phyloP scores from a whole-genome alignment of 192 early-diverging fungal genomes.

The Coemansia sp. region DNA sequence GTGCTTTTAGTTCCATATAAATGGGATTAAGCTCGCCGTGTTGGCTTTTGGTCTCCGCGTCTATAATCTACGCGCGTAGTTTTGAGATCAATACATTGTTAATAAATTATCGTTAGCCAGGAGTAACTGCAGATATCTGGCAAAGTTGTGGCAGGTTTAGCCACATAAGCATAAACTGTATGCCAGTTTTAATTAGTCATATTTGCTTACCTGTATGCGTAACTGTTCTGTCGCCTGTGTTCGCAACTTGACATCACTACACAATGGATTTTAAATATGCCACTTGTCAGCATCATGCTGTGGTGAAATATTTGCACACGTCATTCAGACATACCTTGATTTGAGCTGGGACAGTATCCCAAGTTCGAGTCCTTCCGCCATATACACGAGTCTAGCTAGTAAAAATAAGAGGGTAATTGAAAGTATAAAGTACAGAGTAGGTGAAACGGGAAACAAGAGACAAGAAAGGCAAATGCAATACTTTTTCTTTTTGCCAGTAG shows the following conservation, averaged over 20 bases:
- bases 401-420: no score
- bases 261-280: neutral
- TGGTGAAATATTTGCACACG: neutral
- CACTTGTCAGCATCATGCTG: neutral
- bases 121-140: no score
- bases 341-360: neutral
- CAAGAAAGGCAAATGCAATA: neutral
- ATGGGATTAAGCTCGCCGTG: slow-evolving; percentile 24
- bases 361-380: neutral
- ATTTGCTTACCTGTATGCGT: slow-evolving; percentile 23
- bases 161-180: no score
- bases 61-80: slow-evolving; percentile 18
- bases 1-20: slow-evolving; percentile 21
- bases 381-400: neutral
- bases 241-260: slow-evolving; percentile 25
- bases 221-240: slow-evolving; percentile 13
- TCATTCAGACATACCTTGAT: neutral
- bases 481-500: neutral
- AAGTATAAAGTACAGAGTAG: neutral
- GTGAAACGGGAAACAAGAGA: neutral
- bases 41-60: slow-evolving; percentile 17
- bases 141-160: no score
- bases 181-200: neutral
- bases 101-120: no score
- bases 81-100: no score